Base-by-base conservation (phyloP, 257 asterid genomes). In the Ilex aquifolium region DNA sequence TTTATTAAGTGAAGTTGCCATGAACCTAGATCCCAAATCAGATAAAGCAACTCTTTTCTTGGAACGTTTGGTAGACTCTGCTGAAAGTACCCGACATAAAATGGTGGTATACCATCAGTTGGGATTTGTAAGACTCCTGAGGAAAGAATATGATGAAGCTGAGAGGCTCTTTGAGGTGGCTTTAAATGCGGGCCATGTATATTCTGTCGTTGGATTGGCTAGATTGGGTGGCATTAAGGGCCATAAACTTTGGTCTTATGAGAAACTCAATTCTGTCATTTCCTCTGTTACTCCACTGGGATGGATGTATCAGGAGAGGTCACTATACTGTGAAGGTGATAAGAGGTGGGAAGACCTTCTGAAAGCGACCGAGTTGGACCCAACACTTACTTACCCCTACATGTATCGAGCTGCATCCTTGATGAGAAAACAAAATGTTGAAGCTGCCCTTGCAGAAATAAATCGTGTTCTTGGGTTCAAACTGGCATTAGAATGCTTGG, bases 291-390 rank as follows among this genome's bases (percentile, higher is more conserved):
- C 79, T 40, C 78, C 95, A 7, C 96, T 84, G 32, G 99, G 99
- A 56, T 93, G 99, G 99, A 93, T 93, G 99, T 76, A 85, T 71
- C 99, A 90, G 76, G 99, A 93, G 75, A 78, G 99, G 69, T 90
- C 99, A 0, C 80, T 93, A 51, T 86, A 88, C 74, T 73, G 95
- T 67, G 92, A 85, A 50, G 95, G 72, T 17, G 87, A 85, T 32
- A 62, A 62, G 62, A 73, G 62, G 68, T 63, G 62, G 72, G 87
- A 68, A 62, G 99, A 93, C 30, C 97, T 93, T 16, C 89, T 80
- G 46, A 83, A 73, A 72, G 97, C 96, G 4, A 93, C 93, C 1
- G 91, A 88, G 68, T 74, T 93, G 65, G 95, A 93, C 76, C 99
- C 99, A 2, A 93, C 97, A n/a, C 74, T 93, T 76, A 84, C 96